Evolutionary conservation across 257 asterid genomes (phyloP).

Genomic region (Capsicum chinense): DNA sequence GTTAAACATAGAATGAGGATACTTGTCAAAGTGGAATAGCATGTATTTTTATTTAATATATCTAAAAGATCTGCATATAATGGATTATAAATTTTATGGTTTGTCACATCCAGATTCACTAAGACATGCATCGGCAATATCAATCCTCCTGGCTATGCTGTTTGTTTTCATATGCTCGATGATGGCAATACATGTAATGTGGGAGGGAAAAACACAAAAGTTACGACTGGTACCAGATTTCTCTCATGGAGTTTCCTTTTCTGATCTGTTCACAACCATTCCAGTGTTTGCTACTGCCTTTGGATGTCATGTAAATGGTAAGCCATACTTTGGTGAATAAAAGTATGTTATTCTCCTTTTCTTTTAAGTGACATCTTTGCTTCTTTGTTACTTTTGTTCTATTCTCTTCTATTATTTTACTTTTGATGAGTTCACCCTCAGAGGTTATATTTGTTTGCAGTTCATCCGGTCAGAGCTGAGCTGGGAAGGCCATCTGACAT

Average conservation of each 20-base stretch:
- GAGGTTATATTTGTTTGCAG: constrained; percentile 49
- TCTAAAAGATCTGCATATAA: neutral
- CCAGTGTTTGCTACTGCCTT: constrained; percentile 94
- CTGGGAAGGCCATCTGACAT: constrained; percentile 86
- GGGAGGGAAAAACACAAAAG: constrained; percentile 66
- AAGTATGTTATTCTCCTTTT: neutral
- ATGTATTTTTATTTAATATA: neutral
- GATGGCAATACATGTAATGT: constrained; percentile 81
- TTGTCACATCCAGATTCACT: constrained; percentile 70
- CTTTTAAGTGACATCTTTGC: constrained; percentile 3
- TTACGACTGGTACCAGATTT: constrained; percentile 76
- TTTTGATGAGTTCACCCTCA: neutral
- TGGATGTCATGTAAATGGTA: constrained; percentile 95
- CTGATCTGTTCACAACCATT: constrained; percentile 81
- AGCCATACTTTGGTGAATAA: constrained; percentile 13
- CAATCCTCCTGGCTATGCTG: constrained; percentile 82
- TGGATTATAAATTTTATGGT: constrained; percentile 22
- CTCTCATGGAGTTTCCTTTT: constrained; percentile 53
- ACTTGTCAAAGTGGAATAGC: neutral
- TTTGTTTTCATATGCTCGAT: constrained; percentile 79
- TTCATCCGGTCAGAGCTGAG: constrained; percentile 98
- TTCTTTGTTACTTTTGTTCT: neutral
- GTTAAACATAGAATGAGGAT: neutral
- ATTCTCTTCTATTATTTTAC: neutral
- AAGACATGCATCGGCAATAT: constrained; percentile 85